Base-by-base conservation (phyloP, 1,284 basidiomycete genomes). In the Naganishia liquefaciens region DNA sequence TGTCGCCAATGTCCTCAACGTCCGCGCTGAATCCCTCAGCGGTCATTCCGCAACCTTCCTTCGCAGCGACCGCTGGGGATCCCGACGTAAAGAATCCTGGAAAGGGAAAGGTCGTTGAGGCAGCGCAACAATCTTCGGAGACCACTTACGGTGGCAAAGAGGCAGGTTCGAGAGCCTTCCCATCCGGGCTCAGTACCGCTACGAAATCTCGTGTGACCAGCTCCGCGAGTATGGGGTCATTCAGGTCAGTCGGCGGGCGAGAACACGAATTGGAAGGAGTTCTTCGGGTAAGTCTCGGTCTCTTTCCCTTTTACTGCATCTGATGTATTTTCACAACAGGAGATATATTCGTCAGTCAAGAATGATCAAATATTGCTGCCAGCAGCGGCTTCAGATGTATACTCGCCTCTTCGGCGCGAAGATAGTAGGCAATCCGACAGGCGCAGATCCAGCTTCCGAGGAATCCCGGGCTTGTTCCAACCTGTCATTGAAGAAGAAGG, bases 331-430 rank as follows among this genome's bases (percentile, higher is more conserved):
- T 42, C 37, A 5, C 9, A 19, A 30, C 62, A 93, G 88, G 95
- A 99, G 73, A 96, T 99, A 82, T 99, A 94, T 81, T 84, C 84
- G 66, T 88, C 92, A 13, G 88, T 98, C 77, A 93, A 94, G 79
- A 84, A 81, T 51, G 90, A 94, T 70, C 91, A 93, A 71, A 96
- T 99, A 68, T 80, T 95, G 54, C 89, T 96, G 68, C 92, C 93
- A 0, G 75, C 76, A 5, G 66, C 67, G 21, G 25, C 27, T 21
- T n/a, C 25, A 5, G 42, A 28, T 17, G n/a, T 50, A 7, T 37
- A 37, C 33, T 37, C 13, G 33, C 33, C 33, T 37, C 33, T 37
- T 6, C 40, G 25, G 5, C 51, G 33, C 15, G 25, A 25, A 33
- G 23, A 30, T 30, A 49, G 42, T 33, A 17, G 30, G 21, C 42